phyloP scores from a whole-genome alignment of 2,329 filamentous ascomycete species.

The Arthrobotrys entomopaga region DNA sequence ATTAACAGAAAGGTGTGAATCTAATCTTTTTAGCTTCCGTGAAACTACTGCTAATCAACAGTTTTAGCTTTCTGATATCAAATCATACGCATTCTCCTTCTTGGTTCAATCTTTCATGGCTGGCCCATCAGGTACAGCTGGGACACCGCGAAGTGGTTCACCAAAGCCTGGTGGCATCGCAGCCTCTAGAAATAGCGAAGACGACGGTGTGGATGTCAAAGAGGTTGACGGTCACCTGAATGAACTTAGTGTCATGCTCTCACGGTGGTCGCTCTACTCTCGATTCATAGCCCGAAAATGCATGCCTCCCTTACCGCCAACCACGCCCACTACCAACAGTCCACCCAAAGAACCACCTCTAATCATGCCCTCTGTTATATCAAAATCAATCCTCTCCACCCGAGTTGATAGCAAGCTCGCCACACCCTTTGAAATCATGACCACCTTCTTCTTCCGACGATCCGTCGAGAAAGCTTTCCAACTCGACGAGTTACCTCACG shows the following conservation, averaged over 20 bases:
- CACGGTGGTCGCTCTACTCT: constrained; percentile 90
- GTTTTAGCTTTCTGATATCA: constrained; percentile 80
- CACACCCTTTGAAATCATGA: constrained; percentile 88
- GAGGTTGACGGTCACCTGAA: constrained; percentile 87
- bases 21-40: not conserved
- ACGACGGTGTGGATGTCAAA: constrained; percentile 95
- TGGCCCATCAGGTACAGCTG: constrained; percentile 68
- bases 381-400: constrained; percentile 79
- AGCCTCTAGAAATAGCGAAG: constrained; percentile 74
- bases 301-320: constrained; percentile 68
- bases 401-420: constrained; percentile 81
- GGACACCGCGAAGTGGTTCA: constrained; percentile 77
- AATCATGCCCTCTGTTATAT: constrained; percentile 76
- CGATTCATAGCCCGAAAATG: constrained; percentile 89
- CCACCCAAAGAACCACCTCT: constrained; percentile 63
- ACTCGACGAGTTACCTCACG: constrained; percentile 84
- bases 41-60: not conserved
- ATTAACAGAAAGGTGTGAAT: constrained; percentile 74
- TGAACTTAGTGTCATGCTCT: constrained; percentile 91
- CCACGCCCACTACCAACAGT: constrained; percentile 13
- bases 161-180: constrained; percentile 71
- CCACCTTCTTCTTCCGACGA: constrained; percentile 93
- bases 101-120: constrained; percentile 92
- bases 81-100: constrained; percentile 97
- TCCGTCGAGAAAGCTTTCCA: constrained; percentile 98